These are phyloP conservation scores for Brasilioporus rufonigricans DNA, from an alignment of 768 basidiomycete species.

Conservation along the genomic window DNA sequence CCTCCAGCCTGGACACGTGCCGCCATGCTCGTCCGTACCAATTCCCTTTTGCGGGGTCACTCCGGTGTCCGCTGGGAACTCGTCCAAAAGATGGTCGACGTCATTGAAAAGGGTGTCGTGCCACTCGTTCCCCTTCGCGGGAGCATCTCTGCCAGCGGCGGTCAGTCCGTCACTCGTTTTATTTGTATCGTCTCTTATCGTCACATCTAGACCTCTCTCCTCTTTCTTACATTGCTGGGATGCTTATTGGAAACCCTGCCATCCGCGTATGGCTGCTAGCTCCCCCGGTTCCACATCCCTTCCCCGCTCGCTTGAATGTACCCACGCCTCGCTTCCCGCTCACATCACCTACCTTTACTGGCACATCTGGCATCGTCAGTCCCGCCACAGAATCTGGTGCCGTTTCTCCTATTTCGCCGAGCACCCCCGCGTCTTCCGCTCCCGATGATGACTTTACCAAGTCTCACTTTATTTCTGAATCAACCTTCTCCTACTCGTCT, in stretches of 20 bases:
- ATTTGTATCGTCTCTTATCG: conserved; percentile 6
- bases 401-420: conserved; percentile 46
- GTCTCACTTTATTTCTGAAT: background rate
- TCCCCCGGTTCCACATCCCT: conserved; percentile 2
- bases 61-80: conserved; percentile 82
- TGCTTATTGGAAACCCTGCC: conserved; percentile 75
- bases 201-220: conserved; percentile 60
- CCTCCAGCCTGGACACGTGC: conserved; percentile 87
- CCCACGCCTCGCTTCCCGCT: conserved; percentile 14
- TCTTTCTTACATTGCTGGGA: conserved; percentile 80
- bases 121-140: conserved; percentile 82
- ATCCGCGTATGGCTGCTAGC: conserved; percentile 65
- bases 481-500: background rate
- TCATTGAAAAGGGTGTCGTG: conserved; percentile 70
- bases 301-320: conserved; percentile 10
- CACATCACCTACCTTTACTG: conserved; percentile 2
- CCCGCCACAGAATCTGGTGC: conserved; percentile 33
- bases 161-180: conserved; percentile 33
- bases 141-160: conserved; percentile 81
- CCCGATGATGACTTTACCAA: conserved; percentile 23
- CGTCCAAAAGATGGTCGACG: conserved; percentile 71
- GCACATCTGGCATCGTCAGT: conserved; percentile 16
- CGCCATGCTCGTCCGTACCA: conserved; percentile 84
- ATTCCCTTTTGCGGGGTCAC: conserved; percentile 86
- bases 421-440: conserved; percentile 29